Evolutionary conservation across 176 grass and related monocot species (phyloP).

Genomic region (Pontederia crassipes): DNA sequence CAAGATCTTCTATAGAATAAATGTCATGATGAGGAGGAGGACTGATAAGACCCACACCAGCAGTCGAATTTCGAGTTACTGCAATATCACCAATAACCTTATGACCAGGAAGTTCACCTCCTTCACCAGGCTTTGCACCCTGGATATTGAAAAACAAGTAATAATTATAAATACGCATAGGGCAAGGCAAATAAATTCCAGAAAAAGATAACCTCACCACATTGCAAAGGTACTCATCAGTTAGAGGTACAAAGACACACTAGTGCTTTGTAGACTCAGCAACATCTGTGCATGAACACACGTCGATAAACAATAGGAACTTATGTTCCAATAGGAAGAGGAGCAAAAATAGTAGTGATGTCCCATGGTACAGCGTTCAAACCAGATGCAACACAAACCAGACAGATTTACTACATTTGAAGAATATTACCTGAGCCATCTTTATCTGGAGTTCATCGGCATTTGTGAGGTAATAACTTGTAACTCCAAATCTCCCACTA

Average conservation of each 20-base stretch:
- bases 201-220: neutral
- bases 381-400: neutral
- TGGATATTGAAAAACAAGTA: slow-evolving; percentile 25
- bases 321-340: neutral
- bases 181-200: neutral
- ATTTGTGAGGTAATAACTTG: slow-evolving; percentile 95
- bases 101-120: slow-evolving; percentile 95
- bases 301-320: neutral
- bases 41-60: slow-evolving; percentile 92
- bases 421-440: slow-evolving; percentile 76
- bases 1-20: slow-evolving; percentile 97
- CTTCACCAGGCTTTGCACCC: slow-evolving; percentile 99
- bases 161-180: slow-evolving; percentile 10
- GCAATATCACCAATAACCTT: slow-evolving; percentile 99
- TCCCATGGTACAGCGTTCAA: neutral
- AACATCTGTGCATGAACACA: neutral
- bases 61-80: slow-evolving; percentile 84
- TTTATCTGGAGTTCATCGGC: slow-evolving; percentile 99
- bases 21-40: slow-evolving; percentile 97
- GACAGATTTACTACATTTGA: neutral
- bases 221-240: neutral
- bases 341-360: neutral
- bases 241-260: neutral
- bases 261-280: neutral
- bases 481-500: slow-evolving; percentile 95